These are phyloP conservation scores for Alternaria sp. DNA, from an alignment of 2,329 filamentous ascomycete species.

Conservation along the genomic window DNA sequence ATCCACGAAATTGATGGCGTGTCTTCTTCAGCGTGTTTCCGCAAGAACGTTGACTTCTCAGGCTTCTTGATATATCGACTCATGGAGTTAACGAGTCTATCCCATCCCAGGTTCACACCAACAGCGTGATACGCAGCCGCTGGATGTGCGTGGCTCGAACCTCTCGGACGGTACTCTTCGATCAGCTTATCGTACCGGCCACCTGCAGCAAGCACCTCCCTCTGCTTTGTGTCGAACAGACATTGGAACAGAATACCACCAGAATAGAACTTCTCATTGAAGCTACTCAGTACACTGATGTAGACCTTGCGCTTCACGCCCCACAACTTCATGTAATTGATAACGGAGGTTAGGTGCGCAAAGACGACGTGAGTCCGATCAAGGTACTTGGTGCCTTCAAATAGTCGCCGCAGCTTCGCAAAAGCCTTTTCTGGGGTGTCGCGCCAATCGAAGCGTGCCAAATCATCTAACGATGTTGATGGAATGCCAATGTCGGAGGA, in stretches of 20 bases:
- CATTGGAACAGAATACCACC: slow-evolving; percentile 86
- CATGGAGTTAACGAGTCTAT: slow-evolving; percentile 73
- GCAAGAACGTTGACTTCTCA: slow-evolving; percentile 63
- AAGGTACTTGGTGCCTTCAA: slow-evolving; percentile 61
- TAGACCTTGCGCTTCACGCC: slow-evolving; percentile 80
- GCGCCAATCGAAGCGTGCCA: slow-evolving; percentile 89
- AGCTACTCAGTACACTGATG: slow-evolving; percentile 81
- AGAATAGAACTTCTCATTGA: slow-evolving; percentile 89
- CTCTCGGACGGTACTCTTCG: slow-evolving; percentile 77
- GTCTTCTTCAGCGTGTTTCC: slow-evolving; percentile 70
- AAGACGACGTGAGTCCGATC: slow-evolving; percentile 65
- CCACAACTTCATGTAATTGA: slow-evolving; percentile 77
- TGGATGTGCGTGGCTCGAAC: slow-evolving; percentile 60
- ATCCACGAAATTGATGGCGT: slow-evolving; percentile 45
- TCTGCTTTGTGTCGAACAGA: slow-evolving; percentile 80
- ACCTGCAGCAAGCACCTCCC: slow-evolving; percentile 88
- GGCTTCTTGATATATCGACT: slow-evolving; percentile 57
- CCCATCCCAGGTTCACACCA: slow-evolving; percentile 90
- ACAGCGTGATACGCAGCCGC: slow-evolving; percentile 72
- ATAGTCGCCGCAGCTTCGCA: slow-evolving; percentile 63
- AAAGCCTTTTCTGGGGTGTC: slow-evolving; percentile 77
- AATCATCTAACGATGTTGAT: slow-evolving; percentile 87
- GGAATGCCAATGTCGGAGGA: slow-evolving; percentile 82
- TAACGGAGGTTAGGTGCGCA: slow-evolving; percentile 79
- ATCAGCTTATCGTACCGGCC: slow-evolving; percentile 93